Conservation (phyloP, 139 green algal genomes). For the Micractinium sp. region DNA sequence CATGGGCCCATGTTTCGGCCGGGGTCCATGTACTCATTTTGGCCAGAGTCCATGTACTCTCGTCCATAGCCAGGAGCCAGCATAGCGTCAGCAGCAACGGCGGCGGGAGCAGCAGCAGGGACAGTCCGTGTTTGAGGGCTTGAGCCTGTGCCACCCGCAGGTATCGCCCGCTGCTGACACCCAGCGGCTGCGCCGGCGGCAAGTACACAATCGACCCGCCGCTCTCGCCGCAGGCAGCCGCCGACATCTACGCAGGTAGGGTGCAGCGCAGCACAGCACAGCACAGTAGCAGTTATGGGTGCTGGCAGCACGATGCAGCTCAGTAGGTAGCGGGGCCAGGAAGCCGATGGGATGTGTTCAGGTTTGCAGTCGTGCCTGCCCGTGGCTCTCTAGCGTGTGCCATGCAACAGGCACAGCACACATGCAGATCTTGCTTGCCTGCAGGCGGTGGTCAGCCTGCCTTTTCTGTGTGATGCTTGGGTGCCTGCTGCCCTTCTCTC, state of each 20-base stretch:
- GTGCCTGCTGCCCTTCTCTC: too few relatives aligned
- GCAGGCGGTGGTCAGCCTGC: too few relatives aligned
- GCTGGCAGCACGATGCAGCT: background rate
- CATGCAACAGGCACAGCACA: background rate
- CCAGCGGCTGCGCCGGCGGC: constrained; percentile 3
- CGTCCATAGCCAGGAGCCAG: background rate
- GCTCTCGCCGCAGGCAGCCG: constrained; percentile 25
- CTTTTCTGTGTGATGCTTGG: too few relatives aligned
- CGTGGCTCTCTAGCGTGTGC: background rate
- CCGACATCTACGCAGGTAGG: constrained; percentile 29
- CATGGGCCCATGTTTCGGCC: background rate
- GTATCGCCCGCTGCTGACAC: constrained; percentile 15
- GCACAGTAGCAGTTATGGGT: background rate
- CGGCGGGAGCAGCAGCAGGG: background rate
- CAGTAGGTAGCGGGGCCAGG: too few relatives aligned
- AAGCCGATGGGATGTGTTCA: too few relatives aligned
- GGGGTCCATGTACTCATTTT: too few relatives aligned
- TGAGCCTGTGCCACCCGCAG: background rate
- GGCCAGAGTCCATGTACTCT: too few relatives aligned
- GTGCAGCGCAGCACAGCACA: background rate
- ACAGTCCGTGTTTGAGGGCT: too few relatives aligned
- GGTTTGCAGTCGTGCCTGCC: background rate
- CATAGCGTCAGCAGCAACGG: background rate
- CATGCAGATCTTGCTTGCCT: too few relatives aligned
- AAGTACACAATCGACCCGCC: background rate